These are phyloP conservation scores for Diaporthe destruens DNA, from an alignment of 2,329 filamentous ascomycete species.

Conservation along the genomic window DNA sequence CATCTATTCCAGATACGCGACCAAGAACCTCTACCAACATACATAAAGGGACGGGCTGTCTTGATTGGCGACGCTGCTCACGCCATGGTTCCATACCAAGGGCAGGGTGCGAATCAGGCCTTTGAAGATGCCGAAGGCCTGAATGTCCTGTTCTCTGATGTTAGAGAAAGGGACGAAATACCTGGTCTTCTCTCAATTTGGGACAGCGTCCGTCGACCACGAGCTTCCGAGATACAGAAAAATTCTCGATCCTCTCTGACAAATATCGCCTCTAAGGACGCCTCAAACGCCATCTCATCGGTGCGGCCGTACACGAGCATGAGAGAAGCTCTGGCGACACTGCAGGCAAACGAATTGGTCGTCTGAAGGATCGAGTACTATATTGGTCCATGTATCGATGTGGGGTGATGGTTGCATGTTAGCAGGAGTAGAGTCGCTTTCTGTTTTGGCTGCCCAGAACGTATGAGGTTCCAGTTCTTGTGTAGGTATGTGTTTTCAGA, in stretches of 20 bases:
- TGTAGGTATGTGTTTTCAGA: too few species aligned
- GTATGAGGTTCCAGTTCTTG: too few species aligned
- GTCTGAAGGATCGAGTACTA: too few species aligned
- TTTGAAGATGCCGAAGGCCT: constrained; percentile 20
- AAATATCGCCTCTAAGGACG: neutral
- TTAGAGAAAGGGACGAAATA: neutral
- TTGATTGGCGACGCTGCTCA: constrained; percentile 30
- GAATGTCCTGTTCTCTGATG: neutral
- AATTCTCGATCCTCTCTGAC: neutral
- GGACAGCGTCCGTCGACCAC: constrained; percentile 15
- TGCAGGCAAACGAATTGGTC: neutral
- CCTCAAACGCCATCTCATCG: neutral
- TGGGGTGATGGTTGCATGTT: too few species aligned
- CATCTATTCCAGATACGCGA: neutral
- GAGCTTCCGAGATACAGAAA: constrained; percentile 1
- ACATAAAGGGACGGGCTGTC: neutral
- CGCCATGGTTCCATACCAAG: constrained; percentile 26
- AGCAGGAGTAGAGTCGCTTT: too few species aligned
- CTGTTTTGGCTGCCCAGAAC: too few species aligned
- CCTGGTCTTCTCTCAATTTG: neutral
- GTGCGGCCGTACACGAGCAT: neutral
- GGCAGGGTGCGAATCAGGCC: constrained; percentile 21
- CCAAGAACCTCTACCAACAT: constrained; percentile 12
- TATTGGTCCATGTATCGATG: too few species aligned
- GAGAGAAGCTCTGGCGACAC: neutral